Evolutionary conservation across 805 yeast genomes (phyloP).

Genomic region (Cyberlindnera galapagoensis): DNA sequence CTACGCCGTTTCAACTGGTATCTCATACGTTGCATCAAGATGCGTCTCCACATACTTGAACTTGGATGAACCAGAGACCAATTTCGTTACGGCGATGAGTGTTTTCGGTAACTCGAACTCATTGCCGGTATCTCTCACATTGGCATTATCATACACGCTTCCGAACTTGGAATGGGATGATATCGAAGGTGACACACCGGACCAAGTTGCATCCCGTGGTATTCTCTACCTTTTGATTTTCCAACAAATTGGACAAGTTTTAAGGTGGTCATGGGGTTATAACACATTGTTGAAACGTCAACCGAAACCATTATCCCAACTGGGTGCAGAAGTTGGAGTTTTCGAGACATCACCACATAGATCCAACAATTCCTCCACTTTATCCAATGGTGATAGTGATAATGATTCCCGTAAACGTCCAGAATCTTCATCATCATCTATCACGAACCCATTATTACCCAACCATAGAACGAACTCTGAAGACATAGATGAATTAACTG

Average conservation of each 20-base stretch:
- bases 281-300: constrained; percentile 57
- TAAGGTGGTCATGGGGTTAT: constrained; percentile 87
- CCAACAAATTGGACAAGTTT: constrained; percentile 77
- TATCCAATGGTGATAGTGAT: too few species aligned
- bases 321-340: too few species aligned
- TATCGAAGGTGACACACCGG: constrained; percentile 56
- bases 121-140: constrained; percentile 83
- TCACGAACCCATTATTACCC: neutral
- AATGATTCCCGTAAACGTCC: too few species aligned
- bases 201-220: constrained; percentile 73
- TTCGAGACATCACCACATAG: too few species aligned
- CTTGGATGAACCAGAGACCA: constrained; percentile 69
- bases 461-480: too few species aligned
- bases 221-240: constrained; percentile 65
- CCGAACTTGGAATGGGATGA: constrained; percentile 76
- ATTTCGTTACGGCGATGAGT: constrained; percentile 94
- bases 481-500: neutral
- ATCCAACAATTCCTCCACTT: neutral
- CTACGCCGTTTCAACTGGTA: constrained; percentile 74
- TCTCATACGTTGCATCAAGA: constrained; percentile 60
- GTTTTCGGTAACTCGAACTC: constrained; percentile 96
- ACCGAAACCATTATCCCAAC: constrained; percentile 22
- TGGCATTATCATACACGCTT: constrained; percentile 69
- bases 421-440: constrained; percentile 1
- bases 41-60: constrained; percentile 44